Conservation (phyloP, 306 rosid species). For the Elaeagnus macrophylla region DNA sequence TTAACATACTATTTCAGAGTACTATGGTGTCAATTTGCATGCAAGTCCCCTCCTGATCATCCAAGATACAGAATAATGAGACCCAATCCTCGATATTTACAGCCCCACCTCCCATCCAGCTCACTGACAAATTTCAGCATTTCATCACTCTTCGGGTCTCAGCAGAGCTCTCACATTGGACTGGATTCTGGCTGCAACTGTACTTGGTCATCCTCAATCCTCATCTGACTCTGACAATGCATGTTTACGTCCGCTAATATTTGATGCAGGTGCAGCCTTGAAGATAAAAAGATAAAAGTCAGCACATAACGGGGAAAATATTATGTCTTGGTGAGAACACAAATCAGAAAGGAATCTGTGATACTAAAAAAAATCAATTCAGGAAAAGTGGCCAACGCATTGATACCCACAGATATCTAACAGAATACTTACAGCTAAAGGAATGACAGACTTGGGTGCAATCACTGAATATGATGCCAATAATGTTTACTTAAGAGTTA, state of each 20-base stretch:
- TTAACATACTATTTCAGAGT: too few species aligned
- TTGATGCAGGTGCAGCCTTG: constrained; percentile 55
- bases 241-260: constrained; percentile 42
- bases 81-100: constrained; percentile 44
- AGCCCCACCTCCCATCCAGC: constrained; percentile 30
- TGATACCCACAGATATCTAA: too few species aligned
- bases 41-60: too few species aligned
- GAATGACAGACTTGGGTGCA: too few species aligned
- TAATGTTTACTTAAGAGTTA: not conserved
- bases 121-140: constrained; percentile 36
- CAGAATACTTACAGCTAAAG: too few species aligned
- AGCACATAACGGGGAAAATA: constrained; percentile 5
- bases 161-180: constrained; percentile 46
- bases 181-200: constrained; percentile 39
- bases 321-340: not conserved
- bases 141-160: constrained; percentile 59
- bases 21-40: too few species aligned
- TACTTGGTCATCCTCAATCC: constrained; percentile 58
- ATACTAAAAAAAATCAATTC: not conserved
- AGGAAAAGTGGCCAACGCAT: too few species aligned
- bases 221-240: constrained; percentile 93
- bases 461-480: not conserved
- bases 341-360: not conserved
- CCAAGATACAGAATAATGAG: too few species aligned
- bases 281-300: constrained; percentile 13